Evolutionary conservation across 176 grass and related monocot genomes (phyloP).

Genomic region (Carex kokanica): DNA sequence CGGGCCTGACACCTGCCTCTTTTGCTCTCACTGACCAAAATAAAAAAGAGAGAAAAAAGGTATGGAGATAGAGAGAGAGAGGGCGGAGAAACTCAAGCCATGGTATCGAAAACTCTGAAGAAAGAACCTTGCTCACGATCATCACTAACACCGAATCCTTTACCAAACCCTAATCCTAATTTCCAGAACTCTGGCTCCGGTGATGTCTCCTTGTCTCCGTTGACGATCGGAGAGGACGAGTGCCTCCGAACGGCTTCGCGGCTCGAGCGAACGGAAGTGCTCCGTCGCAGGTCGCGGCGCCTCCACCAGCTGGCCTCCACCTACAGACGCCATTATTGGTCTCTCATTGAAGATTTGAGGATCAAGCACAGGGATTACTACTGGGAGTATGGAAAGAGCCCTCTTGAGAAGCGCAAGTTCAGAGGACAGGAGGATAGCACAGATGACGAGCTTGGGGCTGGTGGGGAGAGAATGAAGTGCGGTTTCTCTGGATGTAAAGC

Average conservation of each 20-base stretch:
- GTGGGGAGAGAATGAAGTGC: slow-evolving; percentile 64
- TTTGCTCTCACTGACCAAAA: not conserved
- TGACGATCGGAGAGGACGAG: slow-evolving; percentile 25
- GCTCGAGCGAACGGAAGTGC: slow-evolving; percentile 35
- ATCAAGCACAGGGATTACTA: slow-evolving; percentile 46
- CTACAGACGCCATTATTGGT: slow-evolving; percentile 38
- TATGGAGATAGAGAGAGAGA: not conserved
- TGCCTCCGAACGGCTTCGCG: not conserved
- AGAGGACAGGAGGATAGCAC: not conserved
- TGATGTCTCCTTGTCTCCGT: not conserved
- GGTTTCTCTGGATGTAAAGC: slow-evolving; percentile 75
- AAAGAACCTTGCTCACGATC: slow-evolving; percentile 7
- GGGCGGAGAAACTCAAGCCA: not conserved
- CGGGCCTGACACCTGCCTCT: not conserved
- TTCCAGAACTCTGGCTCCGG: not conserved
- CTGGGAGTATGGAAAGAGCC: slow-evolving; percentile 44
- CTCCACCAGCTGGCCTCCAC: slow-evolving; percentile 9
- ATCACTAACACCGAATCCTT: not conserved
- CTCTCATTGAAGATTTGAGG: slow-evolving; percentile 35
- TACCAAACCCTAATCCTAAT: not conserved
- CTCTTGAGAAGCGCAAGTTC: slow-evolving; percentile 19
- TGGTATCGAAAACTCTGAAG: slow-evolving; percentile 22
- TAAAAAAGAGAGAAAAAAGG: not conserved
- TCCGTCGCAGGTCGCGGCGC: slow-evolving; percentile 33
- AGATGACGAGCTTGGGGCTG: not conserved